phyloP scores from a whole-genome alignment of 345 rosid genomes.

The Salix purpurea region DNA sequence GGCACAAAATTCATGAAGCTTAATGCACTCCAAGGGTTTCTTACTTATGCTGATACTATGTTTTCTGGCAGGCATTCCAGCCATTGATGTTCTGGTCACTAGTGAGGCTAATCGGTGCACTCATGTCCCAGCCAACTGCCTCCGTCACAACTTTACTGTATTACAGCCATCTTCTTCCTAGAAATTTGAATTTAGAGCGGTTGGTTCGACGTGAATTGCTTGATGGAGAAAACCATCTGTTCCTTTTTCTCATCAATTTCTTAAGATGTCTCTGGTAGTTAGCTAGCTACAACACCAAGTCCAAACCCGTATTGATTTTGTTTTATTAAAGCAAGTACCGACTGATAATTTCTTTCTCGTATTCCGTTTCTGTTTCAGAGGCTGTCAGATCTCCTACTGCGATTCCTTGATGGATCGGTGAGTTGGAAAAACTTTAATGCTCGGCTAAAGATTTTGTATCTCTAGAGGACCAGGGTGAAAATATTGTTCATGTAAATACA shows the following conservation, averaged over 20 bases:
- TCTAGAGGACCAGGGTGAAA: not conserved
- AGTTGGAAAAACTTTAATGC: not conserved
- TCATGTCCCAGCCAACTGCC: conserved; percentile 20
- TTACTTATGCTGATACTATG: not conserved
- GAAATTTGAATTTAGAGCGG: conserved; percentile 23
- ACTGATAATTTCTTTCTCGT: not conserved
- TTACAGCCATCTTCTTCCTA: conserved; percentile 27
- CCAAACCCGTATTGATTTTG: not conserved
- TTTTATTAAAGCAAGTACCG: not conserved
- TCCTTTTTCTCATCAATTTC: conserved; percentile 16
- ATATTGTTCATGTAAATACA: not conserved
- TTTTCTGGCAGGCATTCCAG: conserved; percentile 4
- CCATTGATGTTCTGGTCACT: conserved; percentile 17
- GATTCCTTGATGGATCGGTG: not conserved
- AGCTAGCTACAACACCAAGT: not conserved
- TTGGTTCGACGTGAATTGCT: conserved; percentile 24
- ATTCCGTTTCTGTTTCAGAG: not conserved
- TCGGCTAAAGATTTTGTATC: not conserved
- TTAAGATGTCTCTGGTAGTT: conserved; percentile 29
- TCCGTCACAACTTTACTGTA: conserved; percentile 22
- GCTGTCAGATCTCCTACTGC: not conserved
- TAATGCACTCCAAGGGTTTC: not conserved
- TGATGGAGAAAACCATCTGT: conserved; percentile 16
- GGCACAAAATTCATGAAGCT: not conserved
- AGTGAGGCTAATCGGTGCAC: not conserved